Evolutionary conservation across 306 rosid species (phyloP).

Genomic region (Carpinus viminea): DNA sequence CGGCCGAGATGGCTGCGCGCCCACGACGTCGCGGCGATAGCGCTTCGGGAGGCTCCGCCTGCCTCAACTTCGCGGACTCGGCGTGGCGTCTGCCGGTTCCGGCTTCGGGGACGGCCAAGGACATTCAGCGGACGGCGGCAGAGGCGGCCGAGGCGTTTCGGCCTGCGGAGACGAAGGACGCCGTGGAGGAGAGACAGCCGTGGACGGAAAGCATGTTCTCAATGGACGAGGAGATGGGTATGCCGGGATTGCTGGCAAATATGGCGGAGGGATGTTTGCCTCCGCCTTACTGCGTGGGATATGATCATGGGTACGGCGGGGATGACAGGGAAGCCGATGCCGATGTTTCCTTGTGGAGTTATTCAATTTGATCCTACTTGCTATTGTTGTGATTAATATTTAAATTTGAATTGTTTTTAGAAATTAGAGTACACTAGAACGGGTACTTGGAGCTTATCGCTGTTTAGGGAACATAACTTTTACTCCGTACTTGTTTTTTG

Average conservation of each 20-base stretch:
- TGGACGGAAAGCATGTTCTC: conserved; percentile 7
- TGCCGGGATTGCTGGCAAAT: conserved; percentile 56
- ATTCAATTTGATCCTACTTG: conserved; percentile 27
- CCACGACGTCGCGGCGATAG: conserved; percentile 74
- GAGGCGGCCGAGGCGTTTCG: conserved; percentile 71
- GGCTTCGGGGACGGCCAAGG: conserved; percentile 47
- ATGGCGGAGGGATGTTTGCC: conserved; percentile 75
- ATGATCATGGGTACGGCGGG: conserved; percentile 8
- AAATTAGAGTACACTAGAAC: too few species aligned
- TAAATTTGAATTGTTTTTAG: too few species aligned
- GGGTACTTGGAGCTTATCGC: too few species aligned
- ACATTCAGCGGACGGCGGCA: conserved; percentile 63
- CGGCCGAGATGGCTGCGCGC: conserved; percentile 89
- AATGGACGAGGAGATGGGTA: conserved; percentile 50
- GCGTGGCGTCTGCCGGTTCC: conserved; percentile 56
- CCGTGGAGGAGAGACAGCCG: conserved; percentile 3
- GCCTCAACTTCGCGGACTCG: conserved; percentile 79
- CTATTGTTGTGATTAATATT: too few species aligned
- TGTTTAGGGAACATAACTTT: not conserved
- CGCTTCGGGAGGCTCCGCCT: conserved; percentile 54
- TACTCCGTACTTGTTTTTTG: conserved; percentile 15
- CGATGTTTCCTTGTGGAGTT: conserved; percentile 78
- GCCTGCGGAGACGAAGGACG: conserved; percentile 5
- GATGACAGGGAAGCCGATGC: conserved; percentile 48
- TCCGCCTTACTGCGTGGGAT: conserved; percentile 46